Conservation (phyloP, 768 basidiomycete genomes). For the Tulasnella sp. region DNA sequence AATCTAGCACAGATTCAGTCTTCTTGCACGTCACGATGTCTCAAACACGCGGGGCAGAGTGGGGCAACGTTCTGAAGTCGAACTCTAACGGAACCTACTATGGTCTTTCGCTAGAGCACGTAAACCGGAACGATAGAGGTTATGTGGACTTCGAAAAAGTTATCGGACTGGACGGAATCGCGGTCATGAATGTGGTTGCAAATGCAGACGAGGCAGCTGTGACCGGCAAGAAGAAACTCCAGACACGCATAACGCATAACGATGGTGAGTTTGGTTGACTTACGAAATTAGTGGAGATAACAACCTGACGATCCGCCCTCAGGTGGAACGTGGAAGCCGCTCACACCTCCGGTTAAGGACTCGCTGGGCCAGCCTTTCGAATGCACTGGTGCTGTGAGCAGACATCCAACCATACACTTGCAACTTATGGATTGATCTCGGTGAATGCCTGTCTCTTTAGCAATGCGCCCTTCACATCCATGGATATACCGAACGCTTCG, state of each 20-base stretch:
- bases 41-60: conserved; percentile 57
- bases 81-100: conserved; percentile 99
- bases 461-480: conserved; percentile 83
- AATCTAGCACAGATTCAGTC: conserved; percentile 85
- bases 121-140: conserved; percentile 78
- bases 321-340: conserved; percentile 81
- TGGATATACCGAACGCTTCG: conserved; percentile 87
- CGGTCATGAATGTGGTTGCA: conserved; percentile 79
- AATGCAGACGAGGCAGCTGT: conserved; percentile 69
- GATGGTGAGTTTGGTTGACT: conserved; percentile 54
- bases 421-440: not conserved
- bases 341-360: conserved; percentile 65
- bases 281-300: not conserved
- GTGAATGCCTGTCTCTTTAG: conserved; percentile 31
- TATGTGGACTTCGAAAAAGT: conserved; percentile 98
- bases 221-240: conserved; percentile 61
- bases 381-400: conserved; percentile 56
- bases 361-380: conserved; percentile 61
- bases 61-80: conserved; percentile 89
- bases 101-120: conserved; percentile 72
- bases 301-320: not conserved
- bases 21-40: conserved; percentile 97
- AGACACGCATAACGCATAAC: conserved; percentile 89
- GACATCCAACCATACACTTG: no score
- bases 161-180: conserved; percentile 90